Conservation (phyloP, 306 rosid species). For the Acacia confusa region DNA sequence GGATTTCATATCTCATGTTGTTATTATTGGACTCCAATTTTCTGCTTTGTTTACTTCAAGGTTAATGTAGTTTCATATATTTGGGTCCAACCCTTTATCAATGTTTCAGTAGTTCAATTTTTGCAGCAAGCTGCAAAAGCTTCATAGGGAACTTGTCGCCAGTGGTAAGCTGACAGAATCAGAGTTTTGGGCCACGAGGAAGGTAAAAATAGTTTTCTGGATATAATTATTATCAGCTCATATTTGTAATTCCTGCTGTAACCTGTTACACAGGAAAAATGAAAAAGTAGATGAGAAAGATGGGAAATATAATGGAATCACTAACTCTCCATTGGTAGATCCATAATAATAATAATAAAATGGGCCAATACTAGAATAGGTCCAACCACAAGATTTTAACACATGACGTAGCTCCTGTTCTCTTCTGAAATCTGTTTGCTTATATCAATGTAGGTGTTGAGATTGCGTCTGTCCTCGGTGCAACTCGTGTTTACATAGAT, state of each 20-base stretch:
- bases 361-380: neutral
- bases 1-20: slow-evolving; percentile 15
- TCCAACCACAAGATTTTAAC: neutral
- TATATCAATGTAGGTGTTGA: too few relatives aligned
- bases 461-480: too few relatives aligned
- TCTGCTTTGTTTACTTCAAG: slow-evolving; percentile 20
- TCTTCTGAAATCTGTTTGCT: too few relatives aligned
- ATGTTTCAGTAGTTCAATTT: slow-evolving; percentile 38
- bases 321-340: neutral
- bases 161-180: slow-evolving; percentile 87
- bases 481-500: too few relatives aligned
- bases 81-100: slow-evolving; percentile 16
- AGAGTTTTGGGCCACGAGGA: slow-evolving; percentile 97
- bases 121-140: slow-evolving; percentile 83
- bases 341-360: neutral
- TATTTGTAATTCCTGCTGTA: slow-evolving; percentile 16
- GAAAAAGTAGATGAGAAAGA: neutral
- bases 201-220: slow-evolving; percentile 47
- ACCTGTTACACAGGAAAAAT: neutral
- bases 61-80: slow-evolving; percentile 24
- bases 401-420: neutral
- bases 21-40: slow-evolving; percentile 1
- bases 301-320: neutral
- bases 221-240: neutral
- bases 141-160: slow-evolving; percentile 83